phyloP scores from a whole-genome alignment of 352 stramenopile genomes.

The Phytophthora syringae region DNA sequence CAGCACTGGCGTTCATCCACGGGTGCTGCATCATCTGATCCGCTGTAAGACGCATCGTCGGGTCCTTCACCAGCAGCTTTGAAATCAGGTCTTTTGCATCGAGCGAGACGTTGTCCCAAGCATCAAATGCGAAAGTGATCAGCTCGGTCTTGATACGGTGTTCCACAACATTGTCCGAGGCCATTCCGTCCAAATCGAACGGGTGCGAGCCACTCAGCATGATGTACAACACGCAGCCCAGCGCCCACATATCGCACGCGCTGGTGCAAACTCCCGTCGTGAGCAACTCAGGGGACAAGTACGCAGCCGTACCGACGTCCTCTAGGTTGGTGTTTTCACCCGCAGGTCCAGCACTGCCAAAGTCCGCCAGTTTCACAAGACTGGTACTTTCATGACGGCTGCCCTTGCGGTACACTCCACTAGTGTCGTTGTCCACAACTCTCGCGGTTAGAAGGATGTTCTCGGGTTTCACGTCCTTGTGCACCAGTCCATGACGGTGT shows the following conservation, averaged over 20 bases:
- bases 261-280: constrained; percentile 57
- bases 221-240: constrained; percentile 95
- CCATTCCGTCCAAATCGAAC: constrained; percentile 90
- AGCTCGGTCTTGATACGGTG: constrained; percentile 64
- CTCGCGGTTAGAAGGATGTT: constrained; percentile 71
- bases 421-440: constrained; percentile 30
- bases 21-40: constrained; percentile 92
- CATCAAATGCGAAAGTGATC: constrained; percentile 59
- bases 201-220: constrained; percentile 93
- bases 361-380: constrained; percentile 78
- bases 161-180: constrained; percentile 88
- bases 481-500: constrained; percentile 71
- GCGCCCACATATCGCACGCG: constrained; percentile 80
- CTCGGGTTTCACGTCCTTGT: constrained; percentile 88
- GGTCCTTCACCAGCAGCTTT: constrained; percentile 88
- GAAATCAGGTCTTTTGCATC: constrained; percentile 92
- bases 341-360: constrained; percentile 75
- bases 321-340: constrained; percentile 41
- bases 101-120: constrained; percentile 77
- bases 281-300: constrained; percentile 72
- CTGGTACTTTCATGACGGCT: constrained; percentile 33
- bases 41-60: constrained; percentile 82
- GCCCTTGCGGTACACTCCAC: constrained; percentile 16
- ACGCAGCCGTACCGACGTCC: constrained; percentile 78
- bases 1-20: constrained; percentile 70